A percentile compares a stretch with the other conserved stretches of the same genome.
These are phyloP conservation scores for Chrysanthemum makinoi DNA, from an alignment of 129 eudicot genomes.

Conservation along the genomic window DNA sequence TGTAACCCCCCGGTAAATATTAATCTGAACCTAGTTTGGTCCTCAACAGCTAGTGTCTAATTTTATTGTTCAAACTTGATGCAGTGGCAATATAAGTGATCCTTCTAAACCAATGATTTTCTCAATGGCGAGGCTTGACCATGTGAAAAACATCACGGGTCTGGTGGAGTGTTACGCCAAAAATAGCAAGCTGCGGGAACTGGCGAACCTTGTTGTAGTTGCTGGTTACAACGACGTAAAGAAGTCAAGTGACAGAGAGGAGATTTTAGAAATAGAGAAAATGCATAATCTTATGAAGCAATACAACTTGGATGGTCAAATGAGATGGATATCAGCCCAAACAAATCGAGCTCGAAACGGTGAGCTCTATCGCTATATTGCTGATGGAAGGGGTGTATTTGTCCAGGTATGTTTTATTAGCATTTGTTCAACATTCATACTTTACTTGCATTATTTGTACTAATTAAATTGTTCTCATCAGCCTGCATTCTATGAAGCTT, in stretches of 20 bases:
- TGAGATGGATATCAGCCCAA: conserved; percentile 87
- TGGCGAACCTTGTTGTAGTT: conserved; percentile 78
- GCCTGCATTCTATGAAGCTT: conserved; percentile 99
- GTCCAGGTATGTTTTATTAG: conserved; percentile 65
- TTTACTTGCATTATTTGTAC: not conserved
- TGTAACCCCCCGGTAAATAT: too few species aligned
- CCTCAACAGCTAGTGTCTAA: not conserved
- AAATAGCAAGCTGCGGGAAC: conserved; percentile 59
- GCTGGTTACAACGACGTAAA: conserved; percentile 86
- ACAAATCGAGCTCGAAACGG: conserved; percentile 87
- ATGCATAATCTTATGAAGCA: conserved; percentile 73
- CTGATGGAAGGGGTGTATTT: conserved; percentile 80
- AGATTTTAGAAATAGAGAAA: conserved; percentile 83
- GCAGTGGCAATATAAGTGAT: conserved; percentile 75
- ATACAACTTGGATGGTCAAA: conserved; percentile 71
- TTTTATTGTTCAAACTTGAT: not conserved
- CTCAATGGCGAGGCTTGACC: conserved; percentile 98
- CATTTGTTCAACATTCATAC: not conserved
- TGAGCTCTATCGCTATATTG: conserved; percentile 88
- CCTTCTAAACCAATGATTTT: conserved; percentile 86
- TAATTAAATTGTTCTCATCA: conserved; percentile 18
- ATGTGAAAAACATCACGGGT: conserved; percentile 90
- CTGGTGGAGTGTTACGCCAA: conserved; percentile 83
- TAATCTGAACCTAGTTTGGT: not conserved
- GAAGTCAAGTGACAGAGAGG: conserved; percentile 87